phyloP scores from a whole-genome alignment of 495 filamentous ascomycete species.

The Aspergillus biplanus region DNA sequence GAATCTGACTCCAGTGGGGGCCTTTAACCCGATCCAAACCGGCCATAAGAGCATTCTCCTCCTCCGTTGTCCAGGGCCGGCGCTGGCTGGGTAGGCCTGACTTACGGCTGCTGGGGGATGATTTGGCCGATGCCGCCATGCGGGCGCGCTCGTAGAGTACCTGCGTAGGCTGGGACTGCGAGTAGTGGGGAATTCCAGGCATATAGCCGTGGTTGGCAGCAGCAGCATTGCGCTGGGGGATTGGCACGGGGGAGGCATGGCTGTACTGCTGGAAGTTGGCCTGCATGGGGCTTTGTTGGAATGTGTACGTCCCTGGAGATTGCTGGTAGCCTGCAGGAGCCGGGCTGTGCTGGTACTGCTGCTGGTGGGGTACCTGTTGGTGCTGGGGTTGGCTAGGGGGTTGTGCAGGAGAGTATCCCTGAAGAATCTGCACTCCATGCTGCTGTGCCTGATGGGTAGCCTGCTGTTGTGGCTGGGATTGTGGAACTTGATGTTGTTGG shows the following conservation, averaged over 20 bases:
- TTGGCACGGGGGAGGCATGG: slow-evolving; percentile 41
- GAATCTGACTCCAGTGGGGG: slow-evolving; percentile 94
- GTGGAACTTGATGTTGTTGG: slow-evolving; percentile 28
- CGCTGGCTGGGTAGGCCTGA: slow-evolving; percentile 82
- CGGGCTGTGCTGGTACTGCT: slow-evolving; percentile 45
- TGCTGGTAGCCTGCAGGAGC: slow-evolving; percentile 46
- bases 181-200: slow-evolving; percentile 62
- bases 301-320: slow-evolving; percentile 38
- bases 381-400: slow-evolving; percentile 33
- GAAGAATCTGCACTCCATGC: slow-evolving; percentile 29
- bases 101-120: slow-evolving; percentile 71
- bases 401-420: slow-evolving; percentile 28
- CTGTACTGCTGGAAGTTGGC: slow-evolving; percentile 52
- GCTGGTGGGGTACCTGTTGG: slow-evolving; percentile 37
- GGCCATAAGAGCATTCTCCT: slow-evolving; percentile 91
- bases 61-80: slow-evolving; percentile 85
- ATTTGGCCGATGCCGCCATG: slow-evolving; percentile 78
- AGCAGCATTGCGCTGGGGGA: slow-evolving; percentile 36
- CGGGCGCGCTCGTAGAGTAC: slow-evolving; percentile 82
- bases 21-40: slow-evolving; percentile 90
- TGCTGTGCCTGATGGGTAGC: slow-evolving; percentile 28
- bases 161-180: slow-evolving; percentile 74
- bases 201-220: slow-evolving; percentile 51
- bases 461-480: slow-evolving; percentile 26
- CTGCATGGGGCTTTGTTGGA: slow-evolving; percentile 48